These are phyloP conservation scores for Crithidia fasciculata DNA, from an alignment of 208 protist genomes.

Conservation along the genomic window DNA sequence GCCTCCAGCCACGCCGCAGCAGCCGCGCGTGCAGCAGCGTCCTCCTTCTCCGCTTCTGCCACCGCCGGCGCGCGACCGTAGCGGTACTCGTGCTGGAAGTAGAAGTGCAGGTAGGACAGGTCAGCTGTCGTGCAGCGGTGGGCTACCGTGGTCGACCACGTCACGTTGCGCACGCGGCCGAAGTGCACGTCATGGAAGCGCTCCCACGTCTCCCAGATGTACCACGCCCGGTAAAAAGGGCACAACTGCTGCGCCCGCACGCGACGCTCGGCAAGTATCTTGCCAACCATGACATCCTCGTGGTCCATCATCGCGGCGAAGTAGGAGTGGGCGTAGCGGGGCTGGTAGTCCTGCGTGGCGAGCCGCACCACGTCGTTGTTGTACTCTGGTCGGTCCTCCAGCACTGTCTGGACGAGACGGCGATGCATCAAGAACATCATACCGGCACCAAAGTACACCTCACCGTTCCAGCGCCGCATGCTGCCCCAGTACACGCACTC, in stretches of 20 bases:
- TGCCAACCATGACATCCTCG: constrained; percentile 27
- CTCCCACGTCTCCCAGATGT: constrained; percentile 5
- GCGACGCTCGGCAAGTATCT: constrained; percentile 18
- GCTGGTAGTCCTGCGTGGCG: not conserved
- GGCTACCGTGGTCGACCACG: constrained; percentile 20
- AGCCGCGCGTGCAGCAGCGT: not conserved
- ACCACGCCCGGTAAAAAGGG: not conserved
- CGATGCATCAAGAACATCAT: constrained; percentile 25
- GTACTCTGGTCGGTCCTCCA: constrained; percentile 10
- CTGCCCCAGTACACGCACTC: constrained; percentile 36
- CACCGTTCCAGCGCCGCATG: constrained; percentile 23
- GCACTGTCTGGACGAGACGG: constrained; percentile 12
- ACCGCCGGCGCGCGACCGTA: not conserved
- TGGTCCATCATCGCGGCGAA: constrained; percentile 21
- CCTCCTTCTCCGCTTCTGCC: not conserved
- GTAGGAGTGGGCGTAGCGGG: constrained; percentile 5
- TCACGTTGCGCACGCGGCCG: constrained; percentile 15
- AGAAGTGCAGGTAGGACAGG: constrained; percentile 10
- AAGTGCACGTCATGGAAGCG: constrained; percentile 33
- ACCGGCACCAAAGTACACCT: constrained; percentile 10
- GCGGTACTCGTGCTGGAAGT: constrained; percentile 8
- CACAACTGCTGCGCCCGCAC: not conserved
- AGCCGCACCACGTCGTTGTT: constrained; percentile 21
- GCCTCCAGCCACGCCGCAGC: not conserved
- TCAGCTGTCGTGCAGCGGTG: constrained; percentile 21